These are phyloP conservation scores for Alternaria sp. DNA, from an alignment of 2,329 filamentous ascomycete species.

Conservation along the genomic window DNA sequence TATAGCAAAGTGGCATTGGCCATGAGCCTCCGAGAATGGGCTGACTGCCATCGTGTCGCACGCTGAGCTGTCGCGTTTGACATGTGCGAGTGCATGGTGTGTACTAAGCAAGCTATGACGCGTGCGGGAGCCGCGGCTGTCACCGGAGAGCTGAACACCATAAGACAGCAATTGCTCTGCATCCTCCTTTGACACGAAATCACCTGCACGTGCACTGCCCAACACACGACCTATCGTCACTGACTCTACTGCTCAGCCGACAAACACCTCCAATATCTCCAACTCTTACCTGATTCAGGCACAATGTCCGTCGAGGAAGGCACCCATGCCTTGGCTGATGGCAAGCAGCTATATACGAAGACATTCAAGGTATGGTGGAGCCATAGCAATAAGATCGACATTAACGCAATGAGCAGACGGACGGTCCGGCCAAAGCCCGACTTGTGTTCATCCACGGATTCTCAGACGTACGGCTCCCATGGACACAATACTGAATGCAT, in stretches of 20 bases:
- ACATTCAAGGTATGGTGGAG: constrained; percentile 60
- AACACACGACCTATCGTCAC: background rate
- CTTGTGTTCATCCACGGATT: constrained; percentile 88
- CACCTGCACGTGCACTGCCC: background rate
- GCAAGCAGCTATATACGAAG: constrained; percentile 64
- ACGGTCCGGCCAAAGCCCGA: constrained; percentile 67
- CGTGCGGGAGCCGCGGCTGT: constrained; percentile 16
- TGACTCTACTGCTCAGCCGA: background rate
- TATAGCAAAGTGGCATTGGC: background rate
- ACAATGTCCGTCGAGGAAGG: constrained; percentile 57
- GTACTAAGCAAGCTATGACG: constrained; percentile 13
- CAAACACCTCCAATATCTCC: background rate
- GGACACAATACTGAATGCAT: background rate
- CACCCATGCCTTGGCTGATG: constrained; percentile 59
- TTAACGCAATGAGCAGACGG: constrained; percentile 54
- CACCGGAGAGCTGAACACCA: constrained; percentile 1
- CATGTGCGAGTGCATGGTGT: background rate
- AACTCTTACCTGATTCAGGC: background rate
- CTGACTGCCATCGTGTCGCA: background rate
- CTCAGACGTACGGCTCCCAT: constrained; percentile 61
- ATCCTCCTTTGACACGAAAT: background rate
- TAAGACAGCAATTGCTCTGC: background rate
- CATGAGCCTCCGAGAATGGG: background rate
- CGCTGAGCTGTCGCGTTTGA: background rate
- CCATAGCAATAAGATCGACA: constrained; percentile 3